These are phyloP conservation scores for Triglochin maritima DNA, from an alignment of 106 monocot genomes.

Conservation along the genomic window DNA sequence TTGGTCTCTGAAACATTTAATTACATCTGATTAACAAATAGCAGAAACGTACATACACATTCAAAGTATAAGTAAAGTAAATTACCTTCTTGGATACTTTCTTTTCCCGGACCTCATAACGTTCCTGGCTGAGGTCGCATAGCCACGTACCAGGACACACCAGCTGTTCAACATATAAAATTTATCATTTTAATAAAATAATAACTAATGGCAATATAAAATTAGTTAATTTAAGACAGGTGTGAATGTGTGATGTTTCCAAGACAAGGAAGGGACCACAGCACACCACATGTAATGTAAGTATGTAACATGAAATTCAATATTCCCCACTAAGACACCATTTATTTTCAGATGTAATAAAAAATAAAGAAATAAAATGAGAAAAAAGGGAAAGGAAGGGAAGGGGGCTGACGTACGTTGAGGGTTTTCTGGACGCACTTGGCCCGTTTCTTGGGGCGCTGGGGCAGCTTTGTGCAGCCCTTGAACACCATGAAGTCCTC, in stretches of 20 bases:
- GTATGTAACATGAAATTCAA: background rate
- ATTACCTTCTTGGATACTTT: constrained; percentile 68
- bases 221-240: too few relatives aligned
- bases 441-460: constrained; percentile 71
- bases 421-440: constrained; percentile 58
- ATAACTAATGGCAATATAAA: too few relatives aligned
- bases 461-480: constrained; percentile 58
- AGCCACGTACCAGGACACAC: constrained; percentile 77
- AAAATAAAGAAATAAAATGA: background rate
- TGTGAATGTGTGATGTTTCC: background rate
- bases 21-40: background rate
- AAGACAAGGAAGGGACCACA: background rate
- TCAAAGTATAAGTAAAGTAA: background rate
- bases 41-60: background rate
- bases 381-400: background rate
- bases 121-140: constrained; percentile 50
- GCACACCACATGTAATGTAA: background rate
- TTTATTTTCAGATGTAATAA: too few relatives aligned
- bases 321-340: too few relatives aligned
- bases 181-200: too few relatives aligned
- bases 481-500: constrained; percentile 77
- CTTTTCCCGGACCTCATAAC: constrained; percentile 85
- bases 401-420: constrained; percentile 34
- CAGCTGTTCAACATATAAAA: constrained; percentile 22
- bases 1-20: constrained; percentile 34